Percentiles rank a stretch among this genome's conserved stretches.
Conservation (phyloP, 129 eudicot genomes). For the Dittrichia graveolens region DNA sequence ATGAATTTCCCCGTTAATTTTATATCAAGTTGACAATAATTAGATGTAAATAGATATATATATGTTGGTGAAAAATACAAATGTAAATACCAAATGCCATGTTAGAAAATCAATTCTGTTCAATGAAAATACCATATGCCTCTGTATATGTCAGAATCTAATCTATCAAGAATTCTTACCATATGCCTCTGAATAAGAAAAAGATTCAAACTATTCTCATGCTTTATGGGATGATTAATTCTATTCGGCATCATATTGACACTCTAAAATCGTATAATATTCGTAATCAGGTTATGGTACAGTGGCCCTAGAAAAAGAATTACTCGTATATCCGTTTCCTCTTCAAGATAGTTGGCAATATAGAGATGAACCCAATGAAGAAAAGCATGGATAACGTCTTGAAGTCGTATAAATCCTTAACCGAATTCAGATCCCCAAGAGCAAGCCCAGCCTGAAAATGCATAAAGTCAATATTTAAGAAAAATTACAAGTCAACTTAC, state of each 20-base stretch:
- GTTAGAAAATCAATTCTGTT: no score
- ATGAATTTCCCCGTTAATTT: no score
- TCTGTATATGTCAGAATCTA: no score
- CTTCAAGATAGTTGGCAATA: constrained; percentile 83
- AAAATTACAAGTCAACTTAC: constrained; percentile 3
- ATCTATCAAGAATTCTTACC: no score
- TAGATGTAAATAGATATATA: no score
- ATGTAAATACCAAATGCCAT: no score
- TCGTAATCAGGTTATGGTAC: constrained; percentile 4
- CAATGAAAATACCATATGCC: no score
- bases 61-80: no score
- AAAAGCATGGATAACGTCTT: constrained; percentile 84
- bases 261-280: constrained; percentile 14
- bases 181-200: background rate
- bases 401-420: constrained; percentile 84
- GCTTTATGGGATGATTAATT: constrained; percentile 17
- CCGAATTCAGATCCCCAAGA: constrained; percentile 89
- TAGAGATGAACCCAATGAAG: constrained; percentile 66
- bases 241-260: constrained; percentile 5
- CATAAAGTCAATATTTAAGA: background rate
- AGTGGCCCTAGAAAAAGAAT: background rate
- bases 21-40: no score
- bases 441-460: constrained; percentile 86
- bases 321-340: constrained; percentile 81
- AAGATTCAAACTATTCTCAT: constrained; percentile 9